Evolutionary conservation across 192 early-diverging fungal genomes (phyloP).

Genomic region (Funneliformis mosseae): DNA sequence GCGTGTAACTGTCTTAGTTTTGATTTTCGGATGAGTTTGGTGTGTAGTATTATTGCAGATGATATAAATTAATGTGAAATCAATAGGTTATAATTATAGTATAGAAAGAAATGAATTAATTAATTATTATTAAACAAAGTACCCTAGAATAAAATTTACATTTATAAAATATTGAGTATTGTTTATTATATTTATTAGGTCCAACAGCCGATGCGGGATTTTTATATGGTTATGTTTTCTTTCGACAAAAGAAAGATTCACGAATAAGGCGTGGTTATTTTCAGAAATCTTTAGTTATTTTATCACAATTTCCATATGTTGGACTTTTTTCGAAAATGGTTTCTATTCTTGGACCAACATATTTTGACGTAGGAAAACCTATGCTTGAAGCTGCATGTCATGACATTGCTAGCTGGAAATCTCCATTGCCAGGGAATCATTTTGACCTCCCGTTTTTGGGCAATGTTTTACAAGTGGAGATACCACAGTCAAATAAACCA

Average conservation of each 20-base stretch:
- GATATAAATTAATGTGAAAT: background rate
- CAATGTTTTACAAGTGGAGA: conserved; percentile 65
- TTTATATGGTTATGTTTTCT: conserved; percentile 91
- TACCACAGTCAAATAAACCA: conserved; percentile 64
- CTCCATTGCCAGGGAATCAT: conserved; percentile 64
- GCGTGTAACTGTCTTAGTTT: too few species aligned
- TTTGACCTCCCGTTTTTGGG: conserved; percentile 78
- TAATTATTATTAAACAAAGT: too few species aligned
- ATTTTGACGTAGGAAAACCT: conserved; percentile 77
- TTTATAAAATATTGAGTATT: background rate
- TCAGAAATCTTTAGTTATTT: conserved; percentile 84
- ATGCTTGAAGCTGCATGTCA: conserved; percentile 82
- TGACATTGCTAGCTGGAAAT: conserved; percentile 73
- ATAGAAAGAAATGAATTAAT: too few species aligned
- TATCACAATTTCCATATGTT: conserved; percentile 87
- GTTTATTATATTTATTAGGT: conserved; percentile 36
- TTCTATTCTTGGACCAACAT: conserved; percentile 72
- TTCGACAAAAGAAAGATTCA: conserved; percentile 87
- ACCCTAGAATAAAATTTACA: too few species aligned
- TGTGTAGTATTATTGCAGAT: background rate
- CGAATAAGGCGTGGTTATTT: conserved; percentile 87
- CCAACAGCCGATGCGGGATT: conserved; percentile 61
- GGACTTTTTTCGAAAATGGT: conserved; percentile 82
- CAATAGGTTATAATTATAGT: too few species aligned
- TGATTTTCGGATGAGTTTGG: background rate